phyloP scores from a whole-genome alignment of 2,329 filamentous ascomycete species.

The Aspergillus proliferans region DNA sequence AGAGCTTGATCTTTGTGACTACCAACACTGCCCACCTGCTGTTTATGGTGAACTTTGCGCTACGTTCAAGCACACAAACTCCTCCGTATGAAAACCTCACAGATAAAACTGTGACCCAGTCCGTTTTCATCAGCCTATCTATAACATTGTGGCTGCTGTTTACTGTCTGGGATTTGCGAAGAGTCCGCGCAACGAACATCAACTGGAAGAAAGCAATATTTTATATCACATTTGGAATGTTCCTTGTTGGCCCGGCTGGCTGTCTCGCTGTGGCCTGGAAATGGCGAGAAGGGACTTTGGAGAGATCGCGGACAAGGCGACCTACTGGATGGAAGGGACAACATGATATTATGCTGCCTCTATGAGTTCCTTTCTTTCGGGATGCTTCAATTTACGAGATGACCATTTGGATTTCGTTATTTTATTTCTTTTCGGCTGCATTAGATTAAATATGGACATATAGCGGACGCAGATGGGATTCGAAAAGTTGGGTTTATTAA shows the following conservation, averaged over 20 bases:
- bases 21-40: conserved; percentile 1
- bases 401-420: too few species aligned
- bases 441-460: too few species aligned
- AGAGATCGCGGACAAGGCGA: background rate
- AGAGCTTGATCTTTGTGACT: background rate
- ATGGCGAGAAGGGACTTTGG: background rate
- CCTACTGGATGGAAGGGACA: too few species aligned
- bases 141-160: conserved; percentile 7
- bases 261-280: background rate
- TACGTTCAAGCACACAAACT: background rate
- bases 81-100: background rate
- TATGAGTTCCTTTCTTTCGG: too few species aligned
- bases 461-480: too few species aligned
- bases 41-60: background rate
- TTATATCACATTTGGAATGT: background rate
- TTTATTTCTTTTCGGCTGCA: too few species aligned
- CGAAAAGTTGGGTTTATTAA: too few species aligned
- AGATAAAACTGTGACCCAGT: background rate
- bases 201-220: background rate
- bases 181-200: conserved; percentile 3
- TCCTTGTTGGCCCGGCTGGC: background rate
- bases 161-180: conserved; percentile 8
- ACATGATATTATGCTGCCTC: too few species aligned
- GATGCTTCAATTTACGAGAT: too few species aligned
- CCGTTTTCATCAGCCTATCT: background rate